Conservation (phyloP, 441 rosid species). For the Euphorbia celastroides region DNA sequence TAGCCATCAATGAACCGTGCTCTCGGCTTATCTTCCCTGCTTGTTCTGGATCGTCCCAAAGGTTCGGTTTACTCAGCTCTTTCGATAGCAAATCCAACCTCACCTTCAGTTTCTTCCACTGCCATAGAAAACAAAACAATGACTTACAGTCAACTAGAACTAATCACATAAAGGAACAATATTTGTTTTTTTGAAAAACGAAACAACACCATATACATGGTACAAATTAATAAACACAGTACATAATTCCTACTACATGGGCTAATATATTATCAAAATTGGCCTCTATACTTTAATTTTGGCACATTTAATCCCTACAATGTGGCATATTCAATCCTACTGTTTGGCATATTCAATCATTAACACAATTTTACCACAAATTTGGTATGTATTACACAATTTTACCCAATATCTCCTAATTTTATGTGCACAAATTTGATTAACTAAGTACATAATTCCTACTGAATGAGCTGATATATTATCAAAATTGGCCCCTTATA, state of each 20-base stretch:
- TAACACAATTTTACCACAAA: neutral
- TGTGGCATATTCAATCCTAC: neutral
- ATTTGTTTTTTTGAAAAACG: neutral
- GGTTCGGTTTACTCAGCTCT: constrained; percentile 69
- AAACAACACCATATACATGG: neutral
- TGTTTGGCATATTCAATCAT: neutral
- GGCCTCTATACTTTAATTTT: neutral
- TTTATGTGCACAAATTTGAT: too few relatives aligned
- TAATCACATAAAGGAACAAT: neutral
- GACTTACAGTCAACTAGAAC: constrained; percentile 6
- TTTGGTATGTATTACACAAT: neutral
- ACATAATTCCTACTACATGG: neutral
- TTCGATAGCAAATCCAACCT: constrained; percentile 56
- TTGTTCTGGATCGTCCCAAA: constrained; percentile 84
- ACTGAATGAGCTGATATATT: neutral
- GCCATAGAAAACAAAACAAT: constrained; percentile 22
- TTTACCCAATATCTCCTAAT: neutral
- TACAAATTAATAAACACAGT: neutral
- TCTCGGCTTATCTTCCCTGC: constrained; percentile 91
- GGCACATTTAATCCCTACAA: neutral
- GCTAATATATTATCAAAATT: neutral
- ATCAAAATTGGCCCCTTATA: neutral
- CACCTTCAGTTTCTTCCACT: constrained; percentile 80
- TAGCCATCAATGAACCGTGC: constrained; percentile 72
- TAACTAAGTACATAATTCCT: neutral